Evolutionary conservation across 257 asterid species (phyloP).

Genomic region (Nicotiana noctiflora): DNA sequence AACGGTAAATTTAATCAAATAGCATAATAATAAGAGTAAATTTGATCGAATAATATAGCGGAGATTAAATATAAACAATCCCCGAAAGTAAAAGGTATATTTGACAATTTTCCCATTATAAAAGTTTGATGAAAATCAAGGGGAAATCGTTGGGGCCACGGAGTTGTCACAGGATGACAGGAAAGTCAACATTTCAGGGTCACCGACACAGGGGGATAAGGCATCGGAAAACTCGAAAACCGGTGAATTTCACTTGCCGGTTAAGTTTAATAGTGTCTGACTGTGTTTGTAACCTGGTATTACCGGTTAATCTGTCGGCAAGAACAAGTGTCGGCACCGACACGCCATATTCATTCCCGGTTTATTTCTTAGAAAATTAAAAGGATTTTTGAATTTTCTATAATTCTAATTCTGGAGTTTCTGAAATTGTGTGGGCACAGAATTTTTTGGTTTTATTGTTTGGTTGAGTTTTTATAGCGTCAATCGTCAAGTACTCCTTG

Average conservation of each 20-base stretch:
- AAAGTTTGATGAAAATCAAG: too few relatives aligned
- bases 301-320: constrained; percentile 49
- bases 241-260: constrained; percentile 20
- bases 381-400: too few relatives aligned
- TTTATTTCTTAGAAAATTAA: not conserved
- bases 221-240: constrained; percentile 7
- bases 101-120: too few relatives aligned
- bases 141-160: constrained; percentile 12
- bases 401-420: not conserved
- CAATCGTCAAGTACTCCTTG: too few relatives aligned
- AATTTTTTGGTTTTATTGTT: not conserved
- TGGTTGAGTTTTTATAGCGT: not conserved
- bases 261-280: constrained; percentile 16
- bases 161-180: not conserved
- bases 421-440: not conserved
- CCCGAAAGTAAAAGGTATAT: too few relatives aligned
- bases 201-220: constrained; percentile 35
- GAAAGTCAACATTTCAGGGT: constrained; percentile 16
- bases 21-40: too few relatives aligned
- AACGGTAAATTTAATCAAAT: too few relatives aligned
- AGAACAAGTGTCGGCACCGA: constrained; percentile 55
- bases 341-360: constrained; percentile 33
- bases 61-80: too few relatives aligned
- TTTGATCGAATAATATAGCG: too few relatives aligned
- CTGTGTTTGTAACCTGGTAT: constrained; percentile 22